These are phyloP conservation scores for Tinospora cordifolia DNA, from an alignment of 164 flowering plant genomes.

Conservation along the genomic window DNA sequence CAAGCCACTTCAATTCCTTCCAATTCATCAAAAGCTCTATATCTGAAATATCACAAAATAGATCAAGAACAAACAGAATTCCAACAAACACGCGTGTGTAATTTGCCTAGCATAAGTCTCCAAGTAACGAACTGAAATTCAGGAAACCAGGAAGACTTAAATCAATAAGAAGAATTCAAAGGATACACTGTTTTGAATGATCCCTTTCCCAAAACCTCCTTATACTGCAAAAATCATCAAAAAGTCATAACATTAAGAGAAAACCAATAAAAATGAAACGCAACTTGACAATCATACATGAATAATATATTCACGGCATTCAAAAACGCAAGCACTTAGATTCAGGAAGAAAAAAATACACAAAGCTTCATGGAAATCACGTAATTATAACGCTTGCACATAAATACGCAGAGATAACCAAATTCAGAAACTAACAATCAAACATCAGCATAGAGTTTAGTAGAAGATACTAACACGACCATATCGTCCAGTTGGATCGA, in stretches of 20 bases:
- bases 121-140: neutral
- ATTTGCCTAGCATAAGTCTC: neutral
- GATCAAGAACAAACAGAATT: constrained; percentile 30
- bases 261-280: neutral
- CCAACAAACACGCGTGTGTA: neutral
- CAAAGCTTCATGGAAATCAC: neutral
- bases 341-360: neutral
- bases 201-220: constrained; percentile 85
- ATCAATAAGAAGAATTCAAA: constrained; percentile 11
- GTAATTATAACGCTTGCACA: neutral
- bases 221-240: constrained; percentile 57
- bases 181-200: constrained; percentile 99
- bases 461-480: constrained; percentile 63
- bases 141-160: neutral
- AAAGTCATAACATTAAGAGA: neutral
- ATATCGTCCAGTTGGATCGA: constrained; percentile 82
- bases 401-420: neutral
- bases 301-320: neutral
- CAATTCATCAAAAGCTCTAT: constrained; percentile 86
- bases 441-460: neutral
- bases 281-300: neutral
- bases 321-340: neutral
- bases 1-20: constrained; percentile 99
- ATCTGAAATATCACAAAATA: constrained; percentile 35
- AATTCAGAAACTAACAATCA: neutral